Evolutionary conservation across 345 rosid genomes (phyloP).

Genomic region (Abelmoschus esculentus): DNA sequence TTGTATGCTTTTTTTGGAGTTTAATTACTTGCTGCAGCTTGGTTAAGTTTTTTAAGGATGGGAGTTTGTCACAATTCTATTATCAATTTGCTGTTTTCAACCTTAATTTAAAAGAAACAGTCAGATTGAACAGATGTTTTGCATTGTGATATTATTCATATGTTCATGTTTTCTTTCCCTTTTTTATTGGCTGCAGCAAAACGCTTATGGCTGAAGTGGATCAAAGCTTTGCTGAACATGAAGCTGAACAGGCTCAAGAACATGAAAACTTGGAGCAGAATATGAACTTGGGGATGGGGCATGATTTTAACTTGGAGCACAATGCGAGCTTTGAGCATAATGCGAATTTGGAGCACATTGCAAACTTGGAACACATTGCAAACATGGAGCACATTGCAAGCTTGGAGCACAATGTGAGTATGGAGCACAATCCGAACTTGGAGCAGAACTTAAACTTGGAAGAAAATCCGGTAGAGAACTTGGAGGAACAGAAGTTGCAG

Average conservation of each 20-base stretch:
- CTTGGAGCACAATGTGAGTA: not conserved
- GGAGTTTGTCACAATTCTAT: not conserved
- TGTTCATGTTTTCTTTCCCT: not conserved
- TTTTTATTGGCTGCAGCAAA: not conserved
- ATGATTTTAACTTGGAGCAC: not conserved
- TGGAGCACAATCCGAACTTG: not conserved
- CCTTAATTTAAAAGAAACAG: not conserved
- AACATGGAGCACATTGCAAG: not conserved
- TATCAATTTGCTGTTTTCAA: not conserved
- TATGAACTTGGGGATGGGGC: not conserved
- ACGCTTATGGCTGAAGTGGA: conserved; percentile 21
- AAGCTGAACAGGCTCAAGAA: conserved; percentile 7
- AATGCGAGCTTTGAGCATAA: not conserved
- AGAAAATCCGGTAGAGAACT: conserved; percentile 1
- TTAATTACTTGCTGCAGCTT: not conserved
- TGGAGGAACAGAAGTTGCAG: conserved; percentile 25
- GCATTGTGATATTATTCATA: not conserved
- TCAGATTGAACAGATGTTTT: not conserved
- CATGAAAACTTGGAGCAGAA: not conserved
- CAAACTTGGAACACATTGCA: not conserved
- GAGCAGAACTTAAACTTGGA: conserved; percentile 9
- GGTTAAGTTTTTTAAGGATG: not conserved
- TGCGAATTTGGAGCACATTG: not conserved
- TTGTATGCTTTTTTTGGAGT: not conserved
- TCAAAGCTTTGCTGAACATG: conserved; percentile 5